Percentiles rank a stretch among this genome's conserved stretches.
Evolutionary conservation across 2,329 filamentous ascomycete species (phyloP).

Genomic region (Amesomyces nigricolor): DNA sequence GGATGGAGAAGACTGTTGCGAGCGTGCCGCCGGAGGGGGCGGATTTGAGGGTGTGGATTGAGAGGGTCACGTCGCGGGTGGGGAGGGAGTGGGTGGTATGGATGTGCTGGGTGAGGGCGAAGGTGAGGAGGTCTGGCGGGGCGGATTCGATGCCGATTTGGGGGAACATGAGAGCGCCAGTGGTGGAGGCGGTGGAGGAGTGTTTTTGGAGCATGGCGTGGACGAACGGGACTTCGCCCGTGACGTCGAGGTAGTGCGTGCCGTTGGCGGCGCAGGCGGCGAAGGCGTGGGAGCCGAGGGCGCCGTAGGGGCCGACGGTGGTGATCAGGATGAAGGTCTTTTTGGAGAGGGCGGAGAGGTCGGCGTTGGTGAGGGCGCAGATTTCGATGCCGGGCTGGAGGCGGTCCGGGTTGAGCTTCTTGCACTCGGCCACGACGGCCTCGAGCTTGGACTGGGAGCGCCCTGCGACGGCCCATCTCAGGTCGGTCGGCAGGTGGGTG

Average conservation of each 20-base stretch:
- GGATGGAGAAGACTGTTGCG: constrained; percentile 56
- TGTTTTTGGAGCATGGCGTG: constrained; percentile 57
- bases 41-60: constrained; percentile 38
- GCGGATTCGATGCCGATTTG: constrained; percentile 59
- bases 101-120: constrained; percentile 46
- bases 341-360: constrained; percentile 45
- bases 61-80: constrained; percentile 50
- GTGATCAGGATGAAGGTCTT: constrained; percentile 54
- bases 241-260: constrained; percentile 60
- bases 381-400: constrained; percentile 59
- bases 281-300: constrained; percentile 54
- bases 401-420: constrained; percentile 62
- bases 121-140: constrained; percentile 55
- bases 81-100: constrained; percentile 44
- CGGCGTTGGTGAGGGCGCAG: constrained; percentile 41
- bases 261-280: constrained; percentile 57
- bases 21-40: constrained; percentile 62
- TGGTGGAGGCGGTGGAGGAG: constrained; percentile 45
- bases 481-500: constrained; percentile 61
- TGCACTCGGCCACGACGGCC: constrained; percentile 60
- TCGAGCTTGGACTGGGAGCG: constrained; percentile 73
- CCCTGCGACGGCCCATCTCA: constrained; percentile 85
- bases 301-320: constrained; percentile 54
- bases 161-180: constrained; percentile 55
- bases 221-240: constrained; percentile 55